Evolutionary conservation across 805 yeast genomes (phyloP), one percentile per base, ranked within the genome.

Genomic region (Saturnispora halmiae): DNA sequence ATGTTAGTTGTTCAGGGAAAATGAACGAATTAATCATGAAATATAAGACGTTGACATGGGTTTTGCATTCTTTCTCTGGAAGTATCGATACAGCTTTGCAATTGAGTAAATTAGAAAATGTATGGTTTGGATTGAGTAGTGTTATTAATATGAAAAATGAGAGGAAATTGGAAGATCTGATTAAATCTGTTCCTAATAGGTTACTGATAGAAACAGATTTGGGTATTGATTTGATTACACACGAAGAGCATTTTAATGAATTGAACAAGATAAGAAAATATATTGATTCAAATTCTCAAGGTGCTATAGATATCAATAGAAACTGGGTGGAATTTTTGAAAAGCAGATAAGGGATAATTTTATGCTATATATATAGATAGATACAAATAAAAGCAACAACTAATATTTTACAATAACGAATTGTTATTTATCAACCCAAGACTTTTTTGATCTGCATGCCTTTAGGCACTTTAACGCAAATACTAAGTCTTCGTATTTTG

Each of bases 51-150:
- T 58, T 70, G 3, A 55, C 64, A 3, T 59, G 87, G 1, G 75
- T 84, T 29, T 65, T 92, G 19, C 97, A 90, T 55, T 85, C 96
- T 0, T 92, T 77, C 57, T 75, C 86, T 6, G 97, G 97, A 1
- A 79, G 94, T 2, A 46, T 67, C 0, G 95, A 86, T 32, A 85
- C 78, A 44, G 72, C 80, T 13, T 54, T 63, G 40, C 40, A 64
- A 32, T 73, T 80, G 68, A 52, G 72, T 36, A 61, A 60, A 45
- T 52, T 72, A 34, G 34, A 54, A 33, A 72, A 74, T 38, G 65
- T 69, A 0, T 52, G 57, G 32, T 53, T 54, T 37, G 53, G 59
- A 30, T 16, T 58, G 0, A 56, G 60, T 34, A 61, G 60, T 34
- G 45, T 46, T 2, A 54, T 58, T 7, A 57, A 53, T 32, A 31